These are phyloP conservation scores for Cytospora piceicola DNA, from an alignment of 2,329 filamentous ascomycete species.

Conservation along the genomic window DNA sequence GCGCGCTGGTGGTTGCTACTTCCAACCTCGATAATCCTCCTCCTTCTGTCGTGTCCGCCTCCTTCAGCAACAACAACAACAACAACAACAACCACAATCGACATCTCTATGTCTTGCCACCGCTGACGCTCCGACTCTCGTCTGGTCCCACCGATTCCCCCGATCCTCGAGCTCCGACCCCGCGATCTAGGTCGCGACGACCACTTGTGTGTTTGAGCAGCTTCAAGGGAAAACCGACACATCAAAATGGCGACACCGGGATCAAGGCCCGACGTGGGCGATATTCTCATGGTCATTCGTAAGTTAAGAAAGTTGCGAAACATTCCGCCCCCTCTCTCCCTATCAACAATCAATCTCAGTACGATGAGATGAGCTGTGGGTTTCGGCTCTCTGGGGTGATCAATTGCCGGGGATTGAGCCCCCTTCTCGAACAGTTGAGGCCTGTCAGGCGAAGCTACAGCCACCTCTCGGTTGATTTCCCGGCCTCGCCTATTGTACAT, in stretches of 20 bases:
- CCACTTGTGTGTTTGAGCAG: background rate
- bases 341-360: constrained; percentile 24
- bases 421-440: constrained; percentile 11
- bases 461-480: constrained; percentile 16
- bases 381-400: constrained; percentile 27
- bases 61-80: constrained; percentile 9
- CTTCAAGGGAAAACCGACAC: constrained; percentile 22
- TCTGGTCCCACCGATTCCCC: constrained; percentile 21
- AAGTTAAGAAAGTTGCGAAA: constrained; percentile 54
- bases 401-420: constrained; percentile 26
- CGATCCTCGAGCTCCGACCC: background rate
- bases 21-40: background rate
- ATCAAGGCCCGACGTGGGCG: constrained; percentile 63
- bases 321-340: background rate
- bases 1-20: constrained; percentile 3
- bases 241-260: constrained; percentile 38
- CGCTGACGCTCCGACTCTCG: constrained; percentile 25
- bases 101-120: constrained; percentile 29
- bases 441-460: constrained; percentile 14
- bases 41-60: background rate
- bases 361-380: constrained; percentile 31
- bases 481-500: constrained; percentile 6
- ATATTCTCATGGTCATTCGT: constrained; percentile 74
- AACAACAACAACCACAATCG: constrained; percentile 13
- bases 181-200: constrained; percentile 5